Conservation (phyloP, 2,329 filamentous ascomycete species). For the Dothideomycetidae sp. region DNA sequence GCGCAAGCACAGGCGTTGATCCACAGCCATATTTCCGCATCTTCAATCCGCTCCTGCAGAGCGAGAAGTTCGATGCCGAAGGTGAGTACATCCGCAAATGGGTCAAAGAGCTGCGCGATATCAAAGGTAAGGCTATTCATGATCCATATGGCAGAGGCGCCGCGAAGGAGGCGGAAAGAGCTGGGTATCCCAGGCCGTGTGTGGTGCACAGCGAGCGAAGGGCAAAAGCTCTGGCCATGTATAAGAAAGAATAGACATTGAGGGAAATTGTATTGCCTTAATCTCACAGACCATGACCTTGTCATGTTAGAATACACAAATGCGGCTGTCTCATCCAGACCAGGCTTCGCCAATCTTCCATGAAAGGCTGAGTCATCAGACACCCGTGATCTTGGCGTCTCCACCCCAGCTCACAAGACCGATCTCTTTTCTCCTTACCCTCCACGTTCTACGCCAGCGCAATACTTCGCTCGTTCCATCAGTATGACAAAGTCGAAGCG, state of each 20-base stretch:
- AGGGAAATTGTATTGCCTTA: too few species aligned
- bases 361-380: too few species aligned
- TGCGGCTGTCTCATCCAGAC: too few species aligned
- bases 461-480: slow-evolving; percentile 1
- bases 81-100: slow-evolving; percentile 72
- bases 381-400: too few species aligned
- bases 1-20: slow-evolving; percentile 58
- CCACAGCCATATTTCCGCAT: slow-evolving; percentile 84
- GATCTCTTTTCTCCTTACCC: too few species aligned
- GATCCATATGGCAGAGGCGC: slow-evolving; percentile 62
- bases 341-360: too few species aligned
- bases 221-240: slow-evolving; percentile 52
- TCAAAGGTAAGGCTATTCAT: slow-evolving; percentile 59
- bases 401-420: too few species aligned
- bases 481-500: slow-evolving; percentile 83
- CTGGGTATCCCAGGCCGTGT: slow-evolving; percentile 59
- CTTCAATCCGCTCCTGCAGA: slow-evolving; percentile 75
- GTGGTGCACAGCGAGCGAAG: slow-evolving; percentile 60
- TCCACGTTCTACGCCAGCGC: too few species aligned
- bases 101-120: slow-evolving; percentile 56
- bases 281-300: too few species aligned
- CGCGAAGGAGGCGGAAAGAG: slow-evolving; percentile 43
- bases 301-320: too few species aligned
- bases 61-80: slow-evolving; percentile 67
- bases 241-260: slow-evolving; percentile 43